phyloP scores from a whole-genome alignment of 2,329 filamentous ascomycete genomes.

The Magnaporthiopsis incrustans region DNA sequence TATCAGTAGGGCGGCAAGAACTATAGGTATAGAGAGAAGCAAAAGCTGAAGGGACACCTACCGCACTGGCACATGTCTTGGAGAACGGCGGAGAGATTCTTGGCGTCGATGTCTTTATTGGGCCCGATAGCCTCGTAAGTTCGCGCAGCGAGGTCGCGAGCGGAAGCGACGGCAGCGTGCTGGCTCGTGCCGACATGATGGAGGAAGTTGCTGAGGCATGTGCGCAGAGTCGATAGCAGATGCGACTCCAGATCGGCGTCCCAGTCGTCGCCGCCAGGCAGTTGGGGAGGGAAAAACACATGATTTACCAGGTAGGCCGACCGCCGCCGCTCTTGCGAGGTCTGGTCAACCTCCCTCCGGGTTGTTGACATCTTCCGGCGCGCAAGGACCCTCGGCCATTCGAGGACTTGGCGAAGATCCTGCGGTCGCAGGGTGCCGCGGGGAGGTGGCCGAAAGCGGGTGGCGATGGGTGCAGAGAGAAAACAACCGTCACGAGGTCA shows the following conservation, averaged over 20 bases:
- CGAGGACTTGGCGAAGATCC: no score
- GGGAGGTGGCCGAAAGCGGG: no score
- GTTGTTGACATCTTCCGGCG: neutral
- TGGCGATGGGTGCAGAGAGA: no score
- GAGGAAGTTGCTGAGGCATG: neutral
- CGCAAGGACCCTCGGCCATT: no score
- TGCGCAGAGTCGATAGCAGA: neutral
- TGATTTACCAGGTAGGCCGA: neutral
- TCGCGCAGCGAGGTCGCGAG: neutral
- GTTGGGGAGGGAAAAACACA: conserved; percentile 3
- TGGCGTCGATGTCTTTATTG: neutral
- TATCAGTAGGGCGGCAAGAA: neutral
- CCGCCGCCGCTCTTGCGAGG: no score
- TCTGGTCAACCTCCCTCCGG: neutral
- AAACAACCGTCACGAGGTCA: no score
- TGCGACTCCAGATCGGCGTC: neutral
- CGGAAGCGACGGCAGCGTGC: neutral
- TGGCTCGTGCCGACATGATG: neutral
- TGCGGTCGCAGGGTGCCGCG: no score
- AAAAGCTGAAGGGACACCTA: neutral
- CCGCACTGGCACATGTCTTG: neutral
- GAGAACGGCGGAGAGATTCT: neutral
- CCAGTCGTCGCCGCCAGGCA: neutral
- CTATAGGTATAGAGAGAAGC: neutral
- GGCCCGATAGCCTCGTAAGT: neutral